Evolutionary conservation across 306 rosid species (phyloP).

Genomic region (Vachellia collinsii): DNA sequence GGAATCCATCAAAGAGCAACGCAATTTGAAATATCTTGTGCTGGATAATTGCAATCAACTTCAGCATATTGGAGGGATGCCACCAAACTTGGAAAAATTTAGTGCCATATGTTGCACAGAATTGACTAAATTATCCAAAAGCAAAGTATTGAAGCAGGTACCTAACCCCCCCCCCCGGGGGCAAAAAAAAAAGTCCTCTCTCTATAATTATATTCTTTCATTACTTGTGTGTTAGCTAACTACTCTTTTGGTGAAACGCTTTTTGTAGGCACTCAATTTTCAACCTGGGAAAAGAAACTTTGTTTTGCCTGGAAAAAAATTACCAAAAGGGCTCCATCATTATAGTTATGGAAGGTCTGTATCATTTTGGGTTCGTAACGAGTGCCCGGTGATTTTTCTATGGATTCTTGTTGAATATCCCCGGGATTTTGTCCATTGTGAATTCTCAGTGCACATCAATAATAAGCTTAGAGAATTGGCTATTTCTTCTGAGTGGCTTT

Average conservation of each 20-base stretch:
- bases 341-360: too few relatives aligned
- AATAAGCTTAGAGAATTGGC: too few relatives aligned
- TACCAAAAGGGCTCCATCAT: too few relatives aligned
- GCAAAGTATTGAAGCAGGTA: background rate
- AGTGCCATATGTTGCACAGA: background rate
- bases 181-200: rapidly evolving
- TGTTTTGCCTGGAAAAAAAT: background rate
- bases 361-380: too few relatives aligned
- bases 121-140: background rate
- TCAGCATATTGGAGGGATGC: background rate
- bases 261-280: background rate
- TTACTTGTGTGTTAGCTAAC: background rate
- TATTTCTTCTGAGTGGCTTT: background rate
- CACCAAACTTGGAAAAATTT: background rate
- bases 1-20: too few relatives aligned
- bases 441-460: background rate
- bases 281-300: background rate
- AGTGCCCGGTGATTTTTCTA: too few relatives aligned
- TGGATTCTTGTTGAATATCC: background rate
- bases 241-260: background rate
- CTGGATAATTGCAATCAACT: background rate
- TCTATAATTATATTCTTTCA: too few relatives aligned
- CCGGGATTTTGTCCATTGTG: background rate
- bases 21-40: too few relatives aligned
- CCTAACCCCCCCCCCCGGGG: background rate